Conservation (phyloP, 352 stramenopile genomes). For the Lagenidium giganteum region DNA sequence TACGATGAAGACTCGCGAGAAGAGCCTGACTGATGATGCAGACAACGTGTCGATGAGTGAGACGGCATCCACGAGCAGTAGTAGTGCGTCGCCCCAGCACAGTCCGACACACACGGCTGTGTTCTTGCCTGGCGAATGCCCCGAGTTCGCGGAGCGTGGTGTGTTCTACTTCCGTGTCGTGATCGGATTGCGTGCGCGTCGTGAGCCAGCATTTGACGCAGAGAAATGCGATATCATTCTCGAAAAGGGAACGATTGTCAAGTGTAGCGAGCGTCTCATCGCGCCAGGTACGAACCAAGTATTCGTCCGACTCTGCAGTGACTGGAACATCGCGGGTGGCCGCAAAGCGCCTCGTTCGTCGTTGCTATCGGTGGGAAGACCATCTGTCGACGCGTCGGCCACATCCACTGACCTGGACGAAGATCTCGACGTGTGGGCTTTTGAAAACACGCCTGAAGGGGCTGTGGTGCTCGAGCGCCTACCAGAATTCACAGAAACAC, state of each 20-base stretch:
- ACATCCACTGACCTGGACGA: conserved; percentile 5
- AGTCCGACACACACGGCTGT: conserved; percentile 5
- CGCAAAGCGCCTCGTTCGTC: conserved; percentile 2
- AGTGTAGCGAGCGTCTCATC: conserved; percentile 29
- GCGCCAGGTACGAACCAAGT: conserved; percentile 29
- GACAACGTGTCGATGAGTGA: neutral
- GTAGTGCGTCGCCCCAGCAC: conserved; percentile 6
- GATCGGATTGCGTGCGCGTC: conserved; percentile 23
- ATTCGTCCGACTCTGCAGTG: conserved; percentile 21
- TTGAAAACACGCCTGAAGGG: conserved; percentile 27
- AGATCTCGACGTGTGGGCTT: conserved; percentile 18
- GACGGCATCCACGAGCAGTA: neutral
- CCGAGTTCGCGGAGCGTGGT: conserved; percentile 30
- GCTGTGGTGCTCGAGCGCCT: conserved; percentile 40
- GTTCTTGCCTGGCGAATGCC: conserved; percentile 33
- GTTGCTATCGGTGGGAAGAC: too few species aligned
- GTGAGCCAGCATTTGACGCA: conserved; percentile 19
- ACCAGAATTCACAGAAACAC: conserved; percentile 29
- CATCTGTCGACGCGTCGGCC: too few species aligned
- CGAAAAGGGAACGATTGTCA: conserved; percentile 31
- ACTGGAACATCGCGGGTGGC: conserved; percentile 17
- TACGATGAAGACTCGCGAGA: conserved; percentile 27
- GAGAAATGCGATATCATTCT: conserved; percentile 26
- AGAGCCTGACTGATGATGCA: conserved; percentile 6
- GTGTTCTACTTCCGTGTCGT: conserved; percentile 33